These are phyloP conservation scores for Lentinula detonsa DNA, from an alignment of 768 basidiomycete species.

Conservation along the genomic window DNA sequence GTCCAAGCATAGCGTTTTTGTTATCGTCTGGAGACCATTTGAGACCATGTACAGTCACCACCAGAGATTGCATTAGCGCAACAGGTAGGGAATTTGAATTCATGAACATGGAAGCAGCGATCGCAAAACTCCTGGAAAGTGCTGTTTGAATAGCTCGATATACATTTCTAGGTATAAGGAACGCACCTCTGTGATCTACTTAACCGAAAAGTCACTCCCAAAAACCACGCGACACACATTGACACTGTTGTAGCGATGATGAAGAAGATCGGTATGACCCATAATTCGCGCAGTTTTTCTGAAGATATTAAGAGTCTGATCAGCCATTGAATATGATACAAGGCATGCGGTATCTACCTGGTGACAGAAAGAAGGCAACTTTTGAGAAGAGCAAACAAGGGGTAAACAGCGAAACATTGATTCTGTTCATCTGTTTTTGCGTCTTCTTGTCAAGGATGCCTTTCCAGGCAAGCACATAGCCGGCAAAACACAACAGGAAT, in stretches of 20 bases:
- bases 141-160: background rate
- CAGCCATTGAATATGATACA: background rate
- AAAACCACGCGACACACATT: slow-evolving; percentile 54
- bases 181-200: slow-evolving; percentile 71
- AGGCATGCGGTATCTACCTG: slow-evolving; percentile 38
- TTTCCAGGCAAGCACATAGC: slow-evolving; percentile 70
- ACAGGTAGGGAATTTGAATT: slow-evolving; percentile 95
- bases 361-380: slow-evolving; percentile 87
- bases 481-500: slow-evolving; percentile 78
- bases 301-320: slow-evolving; percentile 3
- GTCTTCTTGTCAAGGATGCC: slow-evolving; percentile 87
- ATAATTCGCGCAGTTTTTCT: slow-evolving; percentile 77
- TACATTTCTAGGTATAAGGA: background rate
- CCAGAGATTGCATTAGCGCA: slow-evolving; percentile 88
- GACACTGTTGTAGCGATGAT: slow-evolving; percentile 68
- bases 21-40: slow-evolving; percentile 82
- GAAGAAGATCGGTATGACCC: slow-evolving; percentile 86
- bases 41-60: slow-evolving; percentile 73
- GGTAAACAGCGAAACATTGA: slow-evolving; percentile 89
- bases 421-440: slow-evolving; percentile 78
- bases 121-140: slow-evolving; percentile 58
- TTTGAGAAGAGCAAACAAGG: slow-evolving; percentile 89
- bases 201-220: slow-evolving; percentile 62
- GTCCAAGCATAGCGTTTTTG: slow-evolving; percentile 83
- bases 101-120: slow-evolving; percentile 85